These are phyloP conservation scores for Penicillium digitatum DNA, from an alignment of 2,329 filamentous ascomycete species.

Conservation along the genomic window DNA sequence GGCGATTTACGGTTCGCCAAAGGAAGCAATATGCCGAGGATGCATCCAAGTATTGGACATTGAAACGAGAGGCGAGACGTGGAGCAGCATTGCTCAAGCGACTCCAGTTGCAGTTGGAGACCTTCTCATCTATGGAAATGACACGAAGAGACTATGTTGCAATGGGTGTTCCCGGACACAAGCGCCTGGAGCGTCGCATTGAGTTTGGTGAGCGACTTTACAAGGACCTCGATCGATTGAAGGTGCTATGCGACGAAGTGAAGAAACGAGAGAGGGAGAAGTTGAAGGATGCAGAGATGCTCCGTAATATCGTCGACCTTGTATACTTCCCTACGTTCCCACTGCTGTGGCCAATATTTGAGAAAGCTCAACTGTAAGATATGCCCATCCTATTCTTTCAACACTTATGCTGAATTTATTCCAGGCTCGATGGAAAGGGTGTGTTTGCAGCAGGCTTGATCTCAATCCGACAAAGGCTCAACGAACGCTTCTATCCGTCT, in stretches of 20 bases:
- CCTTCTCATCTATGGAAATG: slow-evolving; percentile 95
- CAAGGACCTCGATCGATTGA: slow-evolving; percentile 70
- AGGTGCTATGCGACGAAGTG: slow-evolving; percentile 64
- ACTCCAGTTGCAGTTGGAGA: slow-evolving; percentile 89
- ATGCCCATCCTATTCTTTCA: not conserved
- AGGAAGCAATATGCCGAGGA: slow-evolving; percentile 90
- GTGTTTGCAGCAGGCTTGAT: slow-evolving; percentile 54
- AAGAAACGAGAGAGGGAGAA: slow-evolving; percentile 75
- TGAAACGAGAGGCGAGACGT: slow-evolving; percentile 88
- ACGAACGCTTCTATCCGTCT: slow-evolving; percentile 57
- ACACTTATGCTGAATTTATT: slow-evolving; percentile 16
- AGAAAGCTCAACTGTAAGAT: slow-evolving; percentile 76
- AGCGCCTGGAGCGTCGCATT: slow-evolving; percentile 74
- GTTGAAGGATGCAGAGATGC: slow-evolving; percentile 68
- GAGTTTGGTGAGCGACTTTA: slow-evolving; percentile 70
- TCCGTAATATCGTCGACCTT: slow-evolving; percentile 76
- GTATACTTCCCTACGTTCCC: slow-evolving; percentile 87
- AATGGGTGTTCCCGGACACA: slow-evolving; percentile 80
- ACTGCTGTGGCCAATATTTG: slow-evolving; percentile 71
- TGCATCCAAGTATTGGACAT: slow-evolving; percentile 93
- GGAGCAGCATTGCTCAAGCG: slow-evolving; percentile 90
- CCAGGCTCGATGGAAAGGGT: slow-evolving; percentile 49
- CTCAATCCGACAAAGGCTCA: slow-evolving; percentile 51
- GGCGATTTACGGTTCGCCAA: slow-evolving; percentile 77
- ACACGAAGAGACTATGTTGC: slow-evolving; percentile 92